A percentile compares a stretch with the other conserved stretches of the same genome.
These are phyloP conservation scores for Pascua sp. DNA, from an alignment of 1,284 basidiomycete species.

Conservation along the genomic window DNA sequence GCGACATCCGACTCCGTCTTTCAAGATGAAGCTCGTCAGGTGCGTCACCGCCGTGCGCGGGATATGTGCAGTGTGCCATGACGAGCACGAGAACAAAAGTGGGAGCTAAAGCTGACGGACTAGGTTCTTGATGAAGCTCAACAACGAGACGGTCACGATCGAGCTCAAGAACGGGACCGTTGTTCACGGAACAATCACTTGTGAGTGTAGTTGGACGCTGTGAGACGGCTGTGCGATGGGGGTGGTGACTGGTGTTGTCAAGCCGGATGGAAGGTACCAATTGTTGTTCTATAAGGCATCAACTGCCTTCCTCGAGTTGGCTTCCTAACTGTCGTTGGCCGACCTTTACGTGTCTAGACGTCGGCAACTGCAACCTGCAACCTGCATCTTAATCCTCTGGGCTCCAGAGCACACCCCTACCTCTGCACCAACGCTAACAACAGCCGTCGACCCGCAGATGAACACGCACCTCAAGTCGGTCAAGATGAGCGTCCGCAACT, in stretches of 20 bases:
- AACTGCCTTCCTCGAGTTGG: too few species aligned
- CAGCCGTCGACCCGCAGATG: slow-evolving; percentile 95
- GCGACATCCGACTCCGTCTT: slow-evolving; percentile 40
- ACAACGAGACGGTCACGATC: slow-evolving; percentile 98
- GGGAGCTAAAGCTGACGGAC: neutral
- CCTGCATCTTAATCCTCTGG: too few species aligned
- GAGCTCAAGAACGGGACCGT: slow-evolving; percentile 97
- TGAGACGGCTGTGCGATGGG: neutral
- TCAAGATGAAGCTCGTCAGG: slow-evolving; percentile 54
- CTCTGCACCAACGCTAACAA: neutral
- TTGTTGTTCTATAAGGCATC: too few species aligned
- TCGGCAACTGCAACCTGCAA: neutral
- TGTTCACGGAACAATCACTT: slow-evolving; percentile 95
- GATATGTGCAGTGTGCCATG: neutral
- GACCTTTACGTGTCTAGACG: too few species aligned
- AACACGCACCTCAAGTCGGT: slow-evolving; percentile 96
- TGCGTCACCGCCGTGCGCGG: slow-evolving; percentile 15
- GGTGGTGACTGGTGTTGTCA: neutral
- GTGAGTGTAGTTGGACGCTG: slow-evolving; percentile 54
- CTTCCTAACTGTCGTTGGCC: too few species aligned
- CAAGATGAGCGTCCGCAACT: slow-evolving; percentile 85
- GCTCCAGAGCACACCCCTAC: neutral
- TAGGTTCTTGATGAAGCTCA: slow-evolving; percentile 99
- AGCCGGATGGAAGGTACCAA: too few species aligned
- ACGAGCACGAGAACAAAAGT: neutral